A percentile compares a stretch with the other conserved stretches of the same genome.
phyloP scores from a whole-genome alignment of 2,329 filamentous ascomycete species.

The Fusarium fujikuroi region DNA sequence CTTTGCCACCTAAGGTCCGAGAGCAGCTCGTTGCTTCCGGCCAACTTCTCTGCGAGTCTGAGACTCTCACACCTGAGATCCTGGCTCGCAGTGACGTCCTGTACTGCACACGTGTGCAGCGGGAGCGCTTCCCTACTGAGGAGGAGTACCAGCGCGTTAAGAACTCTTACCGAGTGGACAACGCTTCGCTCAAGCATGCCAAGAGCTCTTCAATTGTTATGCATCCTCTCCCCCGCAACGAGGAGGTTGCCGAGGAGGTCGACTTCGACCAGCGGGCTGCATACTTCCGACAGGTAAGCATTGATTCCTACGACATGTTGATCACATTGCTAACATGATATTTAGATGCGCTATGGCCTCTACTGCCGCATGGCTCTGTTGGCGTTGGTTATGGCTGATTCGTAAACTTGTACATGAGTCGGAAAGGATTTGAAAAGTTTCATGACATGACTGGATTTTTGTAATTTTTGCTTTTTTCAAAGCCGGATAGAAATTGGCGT shows the following conservation, averaged over 20 bases:
- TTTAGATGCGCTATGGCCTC: conserved; percentile 94
- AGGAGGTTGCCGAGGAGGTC: conserved; percentile 93
- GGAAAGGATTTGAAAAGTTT: conserved; percentile 35
- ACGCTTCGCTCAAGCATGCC: conserved; percentile 86
- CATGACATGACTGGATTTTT: conserved; percentile 29
- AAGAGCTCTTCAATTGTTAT: conserved; percentile 95
- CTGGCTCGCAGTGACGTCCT: conserved; percentile 88
- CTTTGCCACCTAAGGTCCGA: conserved; percentile 79
- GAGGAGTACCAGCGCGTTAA: conserved; percentile 88
- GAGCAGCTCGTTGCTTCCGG: conserved; percentile 77
- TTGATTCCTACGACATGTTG: neutral
- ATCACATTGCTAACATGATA: conserved; percentile 30
- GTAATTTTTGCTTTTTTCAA: conserved; percentile 38
- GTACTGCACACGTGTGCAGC: conserved; percentile 97
- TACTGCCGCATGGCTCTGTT: conserved; percentile 98
- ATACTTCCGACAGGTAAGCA: conserved; percentile 96
- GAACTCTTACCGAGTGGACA: conserved; percentile 89
- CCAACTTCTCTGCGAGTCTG: conserved; percentile 80
- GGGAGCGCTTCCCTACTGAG: conserved; percentile 88
- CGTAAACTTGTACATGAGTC: conserved; percentile 31
- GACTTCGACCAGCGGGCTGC: conserved; percentile 97
- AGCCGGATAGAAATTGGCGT: conserved; percentile 45
- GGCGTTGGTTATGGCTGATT: conserved; percentile 81
- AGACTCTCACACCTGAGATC: conserved; percentile 86
- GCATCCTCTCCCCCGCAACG: conserved; percentile 94